These are phyloP conservation scores for Colletotrichum tamarilloi DNA, from an alignment of 2,329 filamentous ascomycete species.

Conservation along the genomic window DNA sequence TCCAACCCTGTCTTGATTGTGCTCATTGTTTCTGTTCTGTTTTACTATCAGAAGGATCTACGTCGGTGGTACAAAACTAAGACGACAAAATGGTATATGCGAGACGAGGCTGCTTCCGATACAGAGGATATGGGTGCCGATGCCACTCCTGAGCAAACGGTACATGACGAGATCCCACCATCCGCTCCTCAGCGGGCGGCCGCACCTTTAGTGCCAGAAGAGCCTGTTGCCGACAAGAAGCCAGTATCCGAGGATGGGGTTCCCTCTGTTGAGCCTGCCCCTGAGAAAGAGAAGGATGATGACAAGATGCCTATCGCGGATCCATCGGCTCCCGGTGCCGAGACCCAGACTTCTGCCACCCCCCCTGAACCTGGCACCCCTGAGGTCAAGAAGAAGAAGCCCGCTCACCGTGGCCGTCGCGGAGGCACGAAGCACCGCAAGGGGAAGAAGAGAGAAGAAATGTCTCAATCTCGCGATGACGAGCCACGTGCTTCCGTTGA, in stretches of 20 bases:
- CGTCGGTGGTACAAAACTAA: slow-evolving; percentile 51
- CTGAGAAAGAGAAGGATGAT: not conserved
- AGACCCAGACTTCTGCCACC: not conserved
- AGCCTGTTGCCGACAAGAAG: not conserved
- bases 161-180: slow-evolving; percentile 6
- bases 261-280: not conserved
- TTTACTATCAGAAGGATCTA: slow-evolving; percentile 59
- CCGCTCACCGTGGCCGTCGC: slow-evolving; percentile 76
- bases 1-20: slow-evolving; percentile 65
- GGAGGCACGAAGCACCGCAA: slow-evolving; percentile 77
- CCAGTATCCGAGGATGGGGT: not conserved
- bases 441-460: slow-evolving; percentile 63
- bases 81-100: slow-evolving; percentile 36
- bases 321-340: not conserved
- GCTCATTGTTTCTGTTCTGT: slow-evolving; percentile 53
- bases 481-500: slow-evolving; percentile 64
- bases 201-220: slow-evolving; percentile 1
- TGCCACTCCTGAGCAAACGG: slow-evolving; percentile 21
- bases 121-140: slow-evolving; percentile 23
- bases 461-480: slow-evolving; percentile 62
- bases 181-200: not conserved
- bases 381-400: slow-evolving; percentile 76
- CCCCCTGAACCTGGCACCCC: slow-evolving; percentile 38
- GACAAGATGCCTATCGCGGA: not conserved
- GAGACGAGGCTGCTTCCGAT: slow-evolving; percentile 40